Evolutionary conservation across 2,329 filamentous ascomycete species (phyloP), one percentile per base, ranked within the genome.

Genomic region (Scytalidium sp.): DNA sequence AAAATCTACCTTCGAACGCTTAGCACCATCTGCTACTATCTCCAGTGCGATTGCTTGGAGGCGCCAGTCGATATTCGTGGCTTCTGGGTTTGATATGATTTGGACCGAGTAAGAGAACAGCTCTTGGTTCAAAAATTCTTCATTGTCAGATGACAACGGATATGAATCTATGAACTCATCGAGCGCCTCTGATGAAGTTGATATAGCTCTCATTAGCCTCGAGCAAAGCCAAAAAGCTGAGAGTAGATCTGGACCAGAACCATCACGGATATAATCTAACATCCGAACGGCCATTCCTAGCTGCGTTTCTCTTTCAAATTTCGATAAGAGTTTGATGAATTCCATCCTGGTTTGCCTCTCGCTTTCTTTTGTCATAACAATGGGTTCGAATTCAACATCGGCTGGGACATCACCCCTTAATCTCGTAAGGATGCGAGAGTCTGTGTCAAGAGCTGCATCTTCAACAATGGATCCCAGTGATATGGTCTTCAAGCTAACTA

Each of bases 201-300:
- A 71, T 7, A 76, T 74, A 3, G 79, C 75, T 60, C 84, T 84
- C 8, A 92, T 68, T 2, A 93, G 76, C 57, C 88, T 82, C 50
- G 92, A 81, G 0, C 87, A 80, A 3, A 96, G 73, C 92, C 92
- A 97, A 59, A 90, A 88, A 2, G 85, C 82, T 11, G 90, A 83
- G 21, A 93, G 67, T 55, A 84, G 80, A 29, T 75, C 73, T 17
- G 81, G 73, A 0, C 81, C 80, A 3, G 76, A 72, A 3, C 80
- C 78, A 23, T 80, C 75, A 46, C 81, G 79, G 3, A 86, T 69
- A 49, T 80, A 79, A 42, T 83, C 79, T 21, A 92, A 70, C 67
- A 96, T 79, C 19, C 83, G 80, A 17, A 75, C 75, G 3, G 83
- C 82, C 43, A 95, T 74, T 11, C 69, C 76, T 7, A 85, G 69